A percentile compares a stretch with the other conserved stretches of the same genome.
Conservation (phyloP, 2,329 filamentous ascomycete genomes). For the Chaetomiaceae sp. region DNA sequence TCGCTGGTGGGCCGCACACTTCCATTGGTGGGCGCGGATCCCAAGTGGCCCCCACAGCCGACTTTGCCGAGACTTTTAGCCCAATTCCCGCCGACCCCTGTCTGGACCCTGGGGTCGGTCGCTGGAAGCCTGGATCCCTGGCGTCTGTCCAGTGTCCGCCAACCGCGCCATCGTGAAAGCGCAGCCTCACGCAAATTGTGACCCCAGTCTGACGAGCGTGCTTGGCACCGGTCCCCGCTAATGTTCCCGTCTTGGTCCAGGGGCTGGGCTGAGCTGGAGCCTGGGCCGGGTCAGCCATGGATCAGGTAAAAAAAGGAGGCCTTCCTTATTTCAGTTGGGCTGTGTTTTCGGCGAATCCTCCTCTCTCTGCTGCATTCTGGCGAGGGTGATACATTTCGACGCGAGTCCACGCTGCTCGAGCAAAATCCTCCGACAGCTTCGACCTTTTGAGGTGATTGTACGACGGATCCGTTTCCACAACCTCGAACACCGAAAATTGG, state of each 20-base stretch:
- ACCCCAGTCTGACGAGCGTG: slow-evolving; percentile 1
- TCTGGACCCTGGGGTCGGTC: slow-evolving; percentile 5
- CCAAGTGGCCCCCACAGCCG: neutral
- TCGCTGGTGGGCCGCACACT: too few species aligned
- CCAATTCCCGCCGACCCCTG: neutral
- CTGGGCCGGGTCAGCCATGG: neutral
- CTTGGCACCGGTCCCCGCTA: neutral
- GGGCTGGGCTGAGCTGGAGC: slow-evolving; percentile 8
- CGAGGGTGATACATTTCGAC: neutral
- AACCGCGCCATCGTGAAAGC: slow-evolving; percentile 13
- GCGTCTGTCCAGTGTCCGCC: neutral
- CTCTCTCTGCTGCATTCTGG: slow-evolving; percentile 3
- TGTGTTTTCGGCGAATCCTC: neutral
- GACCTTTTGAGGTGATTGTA: neutral
- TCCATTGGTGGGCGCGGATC: too few species aligned
- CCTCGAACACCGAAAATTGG: too few species aligned
- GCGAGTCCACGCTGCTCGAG: slow-evolving; percentile 2
- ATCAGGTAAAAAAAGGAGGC: slow-evolving; percentile 11
- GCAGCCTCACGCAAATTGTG: slow-evolving; percentile 14
- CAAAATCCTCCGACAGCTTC: neutral
- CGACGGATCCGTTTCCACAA: too few species aligned
- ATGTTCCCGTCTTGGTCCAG: neutral
- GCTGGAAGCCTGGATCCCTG: too few species aligned
- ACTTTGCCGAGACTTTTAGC: slow-evolving; percentile 3
- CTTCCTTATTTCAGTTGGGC: neutral